Conservation (phyloP, 2,329 filamentous ascomycete genomes). For the Elsinoe batatas region DNA sequence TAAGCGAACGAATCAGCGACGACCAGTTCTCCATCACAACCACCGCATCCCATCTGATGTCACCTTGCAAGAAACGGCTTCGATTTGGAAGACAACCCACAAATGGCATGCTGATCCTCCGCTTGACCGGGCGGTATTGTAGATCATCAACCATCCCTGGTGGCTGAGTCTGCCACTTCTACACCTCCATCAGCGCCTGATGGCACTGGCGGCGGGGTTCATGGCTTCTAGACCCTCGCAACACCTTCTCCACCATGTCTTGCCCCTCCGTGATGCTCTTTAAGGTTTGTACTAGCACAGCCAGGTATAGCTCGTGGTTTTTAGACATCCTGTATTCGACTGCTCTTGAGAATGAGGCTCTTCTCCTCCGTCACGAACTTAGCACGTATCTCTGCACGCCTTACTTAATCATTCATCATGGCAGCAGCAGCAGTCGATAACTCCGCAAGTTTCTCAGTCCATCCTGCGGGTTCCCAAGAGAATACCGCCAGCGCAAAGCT, state of each 20-base stretch:
- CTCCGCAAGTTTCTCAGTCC: conserved; percentile 14
- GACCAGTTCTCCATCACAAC: background rate
- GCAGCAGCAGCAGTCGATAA: conserved; percentile 13
- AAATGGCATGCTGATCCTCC: background rate
- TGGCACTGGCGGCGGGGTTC: background rate
- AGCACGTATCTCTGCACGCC: background rate
- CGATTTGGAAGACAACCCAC: conserved; percentile 5
- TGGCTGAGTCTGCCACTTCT: background rate
- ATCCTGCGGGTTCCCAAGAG: conserved; percentile 13
- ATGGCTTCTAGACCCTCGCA: conserved; percentile 2
- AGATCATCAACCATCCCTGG: background rate
- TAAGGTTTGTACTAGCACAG: background rate
- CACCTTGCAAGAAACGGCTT: background rate
- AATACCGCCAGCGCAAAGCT: background rate
- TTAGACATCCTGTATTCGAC: background rate
- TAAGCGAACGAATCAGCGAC: background rate
- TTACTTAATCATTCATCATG: background rate
- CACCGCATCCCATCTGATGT: background rate
- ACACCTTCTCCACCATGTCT: background rate
- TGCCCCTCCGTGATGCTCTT: background rate
- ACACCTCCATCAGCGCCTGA: background rate
- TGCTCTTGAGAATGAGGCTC: background rate
- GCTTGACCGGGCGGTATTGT: background rate
- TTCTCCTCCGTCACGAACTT: no score
- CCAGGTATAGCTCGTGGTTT: background rate